Evolutionary conservation across 2,329 filamentous ascomycete species (phyloP), one percentile per base, ranked within the genome.

Genomic region (Colletotrichum sublineola): DNA sequence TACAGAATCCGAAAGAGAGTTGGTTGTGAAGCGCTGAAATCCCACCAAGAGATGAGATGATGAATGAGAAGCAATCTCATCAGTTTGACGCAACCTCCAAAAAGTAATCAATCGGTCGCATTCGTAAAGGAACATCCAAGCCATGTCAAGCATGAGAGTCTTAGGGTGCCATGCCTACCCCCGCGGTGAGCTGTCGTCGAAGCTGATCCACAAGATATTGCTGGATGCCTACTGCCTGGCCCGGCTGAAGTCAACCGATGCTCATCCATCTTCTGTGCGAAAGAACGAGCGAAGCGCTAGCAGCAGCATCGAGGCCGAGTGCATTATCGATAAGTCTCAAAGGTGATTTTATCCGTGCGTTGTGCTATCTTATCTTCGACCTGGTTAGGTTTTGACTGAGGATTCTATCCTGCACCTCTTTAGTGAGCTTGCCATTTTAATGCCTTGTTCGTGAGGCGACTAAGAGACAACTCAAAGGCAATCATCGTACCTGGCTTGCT

Each of bases 221-320:
- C 38, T 29, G 20, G 64, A 52, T 38, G 57, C 55, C 58, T 24
- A n/a, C 64, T 53, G 60, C 50, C 69, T 63, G 60, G 58, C 58
- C 18, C 20, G 58, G 52, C 44, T 46, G 29, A 46, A 64, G 60
- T 53, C 53, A 52, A 31, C 52, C 48, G n/a, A 46, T 42, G 40
- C 58, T 42, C 33, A 20, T n/a, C n/a, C 36, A 52, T 33, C n/a
- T 42, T 69, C 69, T 63, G 60, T 72, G 69, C 69, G 40, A 24
- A 33, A 29, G 38, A 60, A 67, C 58, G 40, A 56, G 18, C 58
- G 42, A 58, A 67, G 65, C 63, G 66, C 31, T 53, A 33, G 58
- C 57, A 24, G 52, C 66, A 60, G 24, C 52, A 60, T 64, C 52
- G 24, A 46, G 42, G 42, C 50, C 48, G 58, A 24, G 38, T 36